phyloP scores from a whole-genome alignment of 2,329 filamentous ascomycete genomes.

The Exophiala calicioides region DNA sequence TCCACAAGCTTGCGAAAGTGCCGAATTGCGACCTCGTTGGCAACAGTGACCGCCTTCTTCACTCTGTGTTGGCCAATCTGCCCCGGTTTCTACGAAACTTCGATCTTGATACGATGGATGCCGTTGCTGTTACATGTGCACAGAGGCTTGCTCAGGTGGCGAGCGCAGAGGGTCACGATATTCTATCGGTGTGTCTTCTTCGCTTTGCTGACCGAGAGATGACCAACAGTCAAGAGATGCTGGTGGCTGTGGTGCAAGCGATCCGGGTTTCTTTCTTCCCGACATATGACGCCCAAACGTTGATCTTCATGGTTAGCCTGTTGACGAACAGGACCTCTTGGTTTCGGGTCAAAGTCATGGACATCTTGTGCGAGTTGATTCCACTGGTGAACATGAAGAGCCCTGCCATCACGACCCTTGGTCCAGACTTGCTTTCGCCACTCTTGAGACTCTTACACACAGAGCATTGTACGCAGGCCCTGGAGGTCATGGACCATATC shows the following conservation, averaged over 20 bases:
- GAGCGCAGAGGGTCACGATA: conserved; percentile 67
- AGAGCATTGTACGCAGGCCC: conserved; percentile 87
- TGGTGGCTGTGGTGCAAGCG: conserved; percentile 70
- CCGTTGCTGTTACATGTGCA: conserved; percentile 14
- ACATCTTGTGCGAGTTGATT: conserved; percentile 79
- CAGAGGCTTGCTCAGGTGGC: conserved; percentile 60
- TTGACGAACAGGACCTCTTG: conserved; percentile 85
- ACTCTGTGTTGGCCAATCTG: conserved; percentile 86
- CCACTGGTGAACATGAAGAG: conserved; percentile 92
- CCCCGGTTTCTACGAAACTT: conserved; percentile 80
- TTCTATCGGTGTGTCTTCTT: conserved; percentile 32
- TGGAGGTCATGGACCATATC: conserved; percentile 90
- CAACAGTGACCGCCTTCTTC: conserved; percentile 77
- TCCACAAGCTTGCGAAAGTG: conserved; percentile 76
- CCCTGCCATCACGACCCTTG: conserved; percentile 83
- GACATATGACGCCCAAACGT: conserved; percentile 75
- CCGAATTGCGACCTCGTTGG: conserved; percentile 81
- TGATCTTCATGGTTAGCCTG: conserved; percentile 88
- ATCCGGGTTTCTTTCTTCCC: conserved; percentile 79
- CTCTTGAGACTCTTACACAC: conserved; percentile 86
- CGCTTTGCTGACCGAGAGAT: conserved; percentile 61
- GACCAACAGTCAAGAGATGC: conserved; percentile 71
- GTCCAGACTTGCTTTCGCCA: conserved; percentile 92
- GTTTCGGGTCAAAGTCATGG: conserved; percentile 93
- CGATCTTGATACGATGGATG: conserved; percentile 48